Percentiles rank a stretch among this genome's conserved stretches.
Evolutionary conservation across 805 yeast species (phyloP).

Genomic region (Teunomyces barrocoloradensis): DNA sequence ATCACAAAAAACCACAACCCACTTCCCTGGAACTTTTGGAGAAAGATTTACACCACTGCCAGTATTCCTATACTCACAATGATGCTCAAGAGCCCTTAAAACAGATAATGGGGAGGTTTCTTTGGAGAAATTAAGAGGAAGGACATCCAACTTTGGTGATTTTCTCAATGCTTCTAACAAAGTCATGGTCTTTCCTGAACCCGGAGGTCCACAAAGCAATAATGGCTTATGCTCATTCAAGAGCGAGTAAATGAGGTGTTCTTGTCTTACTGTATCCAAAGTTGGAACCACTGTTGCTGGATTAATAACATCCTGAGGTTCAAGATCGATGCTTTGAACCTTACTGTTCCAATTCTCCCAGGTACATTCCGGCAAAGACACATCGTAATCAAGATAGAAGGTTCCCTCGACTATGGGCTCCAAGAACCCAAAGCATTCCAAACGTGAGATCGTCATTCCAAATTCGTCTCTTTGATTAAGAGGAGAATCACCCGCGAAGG

Average conservation of each 20-base stretch:
- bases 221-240: constrained; percentile 57
- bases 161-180: constrained; percentile 63
- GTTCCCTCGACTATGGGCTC: constrained; percentile 10
- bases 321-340: constrained; percentile 47
- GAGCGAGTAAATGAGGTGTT: constrained; percentile 54
- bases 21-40: constrained; percentile 61
- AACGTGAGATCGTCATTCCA: constrained; percentile 16
- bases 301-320: constrained; percentile 55
- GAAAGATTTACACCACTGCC: constrained; percentile 51
- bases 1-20: constrained; percentile 86
- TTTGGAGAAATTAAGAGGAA: constrained; percentile 78
- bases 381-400: constrained; percentile 38
- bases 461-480: constrained; percentile 38
- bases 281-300: constrained; percentile 77
- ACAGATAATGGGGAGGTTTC: constrained; percentile 66
- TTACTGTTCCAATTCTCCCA: constrained; percentile 43
- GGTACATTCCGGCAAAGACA: constrained; percentile 42
- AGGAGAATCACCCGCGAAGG: constrained; percentile 58
- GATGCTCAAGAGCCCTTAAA: constrained; percentile 65
- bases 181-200: constrained; percentile 95
- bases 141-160: constrained; percentile 55
- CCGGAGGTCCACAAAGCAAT: constrained; percentile 93
- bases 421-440: constrained; percentile 6
- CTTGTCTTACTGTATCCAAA: constrained; percentile 69
- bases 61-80: constrained; percentile 58